These are phyloP conservation scores for Melampsora americana DNA, from an alignment of 1,284 basidiomycete species.

Conservation along the genomic window DNA sequence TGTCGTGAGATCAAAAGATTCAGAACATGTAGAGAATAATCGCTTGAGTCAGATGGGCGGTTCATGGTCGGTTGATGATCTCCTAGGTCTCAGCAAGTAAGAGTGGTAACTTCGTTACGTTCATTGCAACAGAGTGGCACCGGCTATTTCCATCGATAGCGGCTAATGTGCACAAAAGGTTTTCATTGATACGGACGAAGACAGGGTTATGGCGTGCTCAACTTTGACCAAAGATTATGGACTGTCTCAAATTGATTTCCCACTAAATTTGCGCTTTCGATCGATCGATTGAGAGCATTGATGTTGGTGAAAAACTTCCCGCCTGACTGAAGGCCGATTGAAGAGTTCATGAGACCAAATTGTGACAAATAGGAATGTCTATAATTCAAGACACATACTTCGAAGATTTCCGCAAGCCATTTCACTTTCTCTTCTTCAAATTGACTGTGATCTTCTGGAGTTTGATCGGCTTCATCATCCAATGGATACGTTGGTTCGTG, in stretches of 20 bases:
- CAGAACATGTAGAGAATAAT: background rate
- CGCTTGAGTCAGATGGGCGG: background rate
- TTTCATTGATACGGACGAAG: no score
- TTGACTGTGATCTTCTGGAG: slow-evolving; percentile 23
- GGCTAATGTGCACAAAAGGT: no score
- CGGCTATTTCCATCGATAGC: no score
- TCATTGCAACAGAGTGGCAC: no score
- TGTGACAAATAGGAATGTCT: background rate
- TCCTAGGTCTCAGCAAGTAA: no score
- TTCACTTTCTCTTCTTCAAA: slow-evolving; percentile 32
- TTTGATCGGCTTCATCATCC: no score
- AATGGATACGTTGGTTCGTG: no score
- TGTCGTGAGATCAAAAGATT: background rate
- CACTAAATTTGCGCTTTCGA: slow-evolving; percentile 35
- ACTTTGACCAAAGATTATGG: slow-evolving; percentile 40
- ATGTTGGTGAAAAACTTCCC: slow-evolving; percentile 35
- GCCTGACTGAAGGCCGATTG: slow-evolving; percentile 13
- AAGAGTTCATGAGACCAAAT: no score
- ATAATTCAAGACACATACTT: slow-evolving; percentile 2
- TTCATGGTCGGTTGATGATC: no score
- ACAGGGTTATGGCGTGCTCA: background rate
- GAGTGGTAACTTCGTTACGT: no score
- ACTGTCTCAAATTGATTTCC: slow-evolving; percentile 37
- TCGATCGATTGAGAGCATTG: slow-evolving; percentile 37
- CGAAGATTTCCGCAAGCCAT: slow-evolving; percentile 35